phyloP scores from a whole-genome alignment of 75 land plant genomes.

The Pinus tabuliformis region DNA sequence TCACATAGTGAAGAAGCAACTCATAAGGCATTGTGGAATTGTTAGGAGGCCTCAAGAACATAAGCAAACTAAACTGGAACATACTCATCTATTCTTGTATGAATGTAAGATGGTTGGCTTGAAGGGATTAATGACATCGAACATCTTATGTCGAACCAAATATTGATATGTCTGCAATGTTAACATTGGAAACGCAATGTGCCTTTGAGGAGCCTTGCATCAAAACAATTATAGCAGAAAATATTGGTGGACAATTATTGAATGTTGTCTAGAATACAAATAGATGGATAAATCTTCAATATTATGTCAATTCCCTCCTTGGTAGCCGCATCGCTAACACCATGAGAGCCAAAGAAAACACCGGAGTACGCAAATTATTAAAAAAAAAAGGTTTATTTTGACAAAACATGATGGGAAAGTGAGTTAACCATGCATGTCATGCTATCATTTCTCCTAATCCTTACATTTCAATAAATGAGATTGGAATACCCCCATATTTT shows the following conservation, averaged over 20 bases:
- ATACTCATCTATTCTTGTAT: too few relatives aligned
- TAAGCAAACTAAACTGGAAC: too few relatives aligned
- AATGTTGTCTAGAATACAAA: conserved; percentile 20
- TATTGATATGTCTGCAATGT: too few relatives aligned
- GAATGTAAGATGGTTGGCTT: too few relatives aligned
- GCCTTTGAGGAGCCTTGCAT: too few relatives aligned
- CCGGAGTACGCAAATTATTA: conserved; percentile 74
- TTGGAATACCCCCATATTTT: conserved; percentile 94
- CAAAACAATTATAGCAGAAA: conserved; percentile 28
- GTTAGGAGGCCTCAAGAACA: too few relatives aligned
- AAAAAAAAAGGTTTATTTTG: conserved; percentile 91
- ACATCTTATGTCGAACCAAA: too few relatives aligned
- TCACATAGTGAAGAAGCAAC: too few relatives aligned
- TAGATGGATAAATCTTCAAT: conserved; percentile 75
- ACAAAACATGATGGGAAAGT: conserved; percentile 98
- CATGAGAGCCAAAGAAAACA: conserved; percentile 25
- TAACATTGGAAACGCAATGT: too few relatives aligned
- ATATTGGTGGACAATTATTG: conserved; percentile 10
- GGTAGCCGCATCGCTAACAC: conserved; percentile 53
- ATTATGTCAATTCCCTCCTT: conserved; percentile 51
- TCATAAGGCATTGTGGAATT: too few relatives aligned
- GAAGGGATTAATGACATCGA: too few relatives aligned
- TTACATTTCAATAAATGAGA: conserved; percentile 95
- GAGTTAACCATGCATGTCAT: conserved; percentile 92
- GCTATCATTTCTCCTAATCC: conserved; percentile 98